Evolutionary conservation across 192 early-diverging fungal species (phyloP).

Genomic region (Coemansia sp.): DNA sequence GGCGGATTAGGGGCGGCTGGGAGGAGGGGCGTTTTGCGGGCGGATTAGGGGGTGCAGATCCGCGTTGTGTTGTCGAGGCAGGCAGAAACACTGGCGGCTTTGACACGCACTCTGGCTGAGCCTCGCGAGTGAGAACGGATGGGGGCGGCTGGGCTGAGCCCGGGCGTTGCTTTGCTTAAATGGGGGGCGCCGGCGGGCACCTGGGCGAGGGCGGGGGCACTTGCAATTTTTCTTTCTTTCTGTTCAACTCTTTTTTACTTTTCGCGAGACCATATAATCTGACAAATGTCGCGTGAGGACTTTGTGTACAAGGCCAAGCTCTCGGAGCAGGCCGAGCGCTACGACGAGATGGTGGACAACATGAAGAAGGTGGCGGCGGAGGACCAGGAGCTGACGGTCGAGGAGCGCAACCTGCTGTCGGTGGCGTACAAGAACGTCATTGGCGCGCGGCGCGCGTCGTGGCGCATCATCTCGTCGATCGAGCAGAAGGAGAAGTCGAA

Average conservation of each 20-base stretch:
- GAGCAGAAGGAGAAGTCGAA: constrained; percentile 93
- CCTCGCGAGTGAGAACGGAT: neutral
- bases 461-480: constrained; percentile 97
- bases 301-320: constrained; percentile 99
- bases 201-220: neutral
- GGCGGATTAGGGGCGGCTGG: constrained; percentile 5
- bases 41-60: constrained; percentile 10
- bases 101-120: constrained; percentile 1
- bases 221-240: constrained; percentile 1
- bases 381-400: constrained; percentile 77
- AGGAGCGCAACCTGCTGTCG: constrained; percentile 96
- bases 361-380: constrained; percentile 69
- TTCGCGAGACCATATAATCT: neutral
- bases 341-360: constrained; percentile 89
- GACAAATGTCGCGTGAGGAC: constrained; percentile 61
- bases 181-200: constrained; percentile 3
- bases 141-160: neutral
- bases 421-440: constrained; percentile 99
- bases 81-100: too few species aligned
- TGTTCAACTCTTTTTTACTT: constrained; percentile 5
- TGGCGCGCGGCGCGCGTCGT: constrained; percentile 94
- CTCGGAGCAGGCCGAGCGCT: constrained; percentile 98
- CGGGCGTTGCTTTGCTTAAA: too few species aligned
- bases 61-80: neutral
- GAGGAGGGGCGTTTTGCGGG: constrained; percentile 1